phyloP scores from a whole-genome alignment of 177 flowering plant genomes.

The Vitis hybrid region DNA sequence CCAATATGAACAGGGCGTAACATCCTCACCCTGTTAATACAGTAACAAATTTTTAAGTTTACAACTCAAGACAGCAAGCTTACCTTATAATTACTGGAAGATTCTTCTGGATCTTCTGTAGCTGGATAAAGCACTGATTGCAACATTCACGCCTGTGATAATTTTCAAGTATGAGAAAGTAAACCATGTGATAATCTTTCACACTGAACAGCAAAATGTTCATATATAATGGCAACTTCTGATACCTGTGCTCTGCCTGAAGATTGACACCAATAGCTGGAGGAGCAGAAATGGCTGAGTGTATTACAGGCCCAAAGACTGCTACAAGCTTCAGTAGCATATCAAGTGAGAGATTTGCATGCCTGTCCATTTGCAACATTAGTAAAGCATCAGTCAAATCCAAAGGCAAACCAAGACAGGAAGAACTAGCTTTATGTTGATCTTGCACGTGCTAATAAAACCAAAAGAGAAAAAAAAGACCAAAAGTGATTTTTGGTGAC shows the following conservation, averaged over 20 bases:
- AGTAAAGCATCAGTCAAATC: neutral
- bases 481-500: no score
- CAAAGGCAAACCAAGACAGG: neutral
- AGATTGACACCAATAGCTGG: slow-evolving; percentile 82
- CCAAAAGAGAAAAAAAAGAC: no score
- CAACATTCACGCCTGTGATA: slow-evolving; percentile 61
- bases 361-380: slow-evolving; percentile 49
- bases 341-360: slow-evolving; percentile 68
- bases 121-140: slow-evolving; percentile 59
- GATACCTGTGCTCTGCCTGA: slow-evolving; percentile 85
- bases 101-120: slow-evolving; percentile 64
- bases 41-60: neutral
- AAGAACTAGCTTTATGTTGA: no score
- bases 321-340: slow-evolving; percentile 83
- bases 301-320: slow-evolving; percentile 71
- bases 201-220: slow-evolving; percentile 1
- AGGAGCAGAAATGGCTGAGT: slow-evolving; percentile 68
- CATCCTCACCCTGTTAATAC: no score
- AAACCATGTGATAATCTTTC: neutral
- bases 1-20: no score
- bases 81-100: slow-evolving; percentile 77
- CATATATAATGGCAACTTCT: neutral
- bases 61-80: slow-evolving; percentile 2
- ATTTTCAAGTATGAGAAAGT: neutral
- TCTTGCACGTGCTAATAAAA: no score